Percentiles rank a stretch among this genome's conserved stretches.
phyloP scores from a whole-genome alignment of 768 basidiomycete genomes.

The Rhodotorula babjevae region DNA sequence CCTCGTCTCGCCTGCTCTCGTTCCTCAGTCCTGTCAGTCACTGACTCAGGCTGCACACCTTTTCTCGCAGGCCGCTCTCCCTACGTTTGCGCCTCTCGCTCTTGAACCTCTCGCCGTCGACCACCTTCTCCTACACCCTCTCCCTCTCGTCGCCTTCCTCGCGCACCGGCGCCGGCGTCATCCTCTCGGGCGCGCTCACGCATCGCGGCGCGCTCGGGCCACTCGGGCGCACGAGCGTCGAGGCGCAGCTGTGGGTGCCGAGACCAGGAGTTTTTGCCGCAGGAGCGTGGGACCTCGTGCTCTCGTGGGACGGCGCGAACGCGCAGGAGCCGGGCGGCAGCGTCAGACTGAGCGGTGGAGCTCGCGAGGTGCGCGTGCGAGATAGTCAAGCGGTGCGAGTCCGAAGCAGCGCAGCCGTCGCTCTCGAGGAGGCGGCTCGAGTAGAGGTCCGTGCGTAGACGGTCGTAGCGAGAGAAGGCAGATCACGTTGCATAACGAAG shows the following conservation, averaged over 20 bases:
- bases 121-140: conserved; percentile 45
- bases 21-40: no score
- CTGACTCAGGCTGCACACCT: no score
- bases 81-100: conserved; percentile 58
- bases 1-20: background rate
- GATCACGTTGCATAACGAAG: background rate
- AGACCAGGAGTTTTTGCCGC: conserved; percentile 64
- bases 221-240: conserved; percentile 50
- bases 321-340: background rate
- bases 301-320: conserved; percentile 51
- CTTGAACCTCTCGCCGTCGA: conserved; percentile 67
- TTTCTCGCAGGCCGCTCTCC: conserved; percentile 55
- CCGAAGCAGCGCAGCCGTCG: no score
- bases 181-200: conserved; percentile 64
- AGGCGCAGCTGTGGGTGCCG: conserved; percentile 56
- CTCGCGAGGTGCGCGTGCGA: background rate
- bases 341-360: background rate
- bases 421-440: no score
- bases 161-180: background rate
- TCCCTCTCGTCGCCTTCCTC: background rate
- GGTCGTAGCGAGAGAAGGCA: background rate
- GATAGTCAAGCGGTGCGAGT: background rate
- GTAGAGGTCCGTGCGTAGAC: background rate
- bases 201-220: conserved; percentile 61
- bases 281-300: conserved; percentile 61